Conservation (phyloP, 2,329 filamentous ascomycete species). For the Lithohypha guttulata region DNA sequence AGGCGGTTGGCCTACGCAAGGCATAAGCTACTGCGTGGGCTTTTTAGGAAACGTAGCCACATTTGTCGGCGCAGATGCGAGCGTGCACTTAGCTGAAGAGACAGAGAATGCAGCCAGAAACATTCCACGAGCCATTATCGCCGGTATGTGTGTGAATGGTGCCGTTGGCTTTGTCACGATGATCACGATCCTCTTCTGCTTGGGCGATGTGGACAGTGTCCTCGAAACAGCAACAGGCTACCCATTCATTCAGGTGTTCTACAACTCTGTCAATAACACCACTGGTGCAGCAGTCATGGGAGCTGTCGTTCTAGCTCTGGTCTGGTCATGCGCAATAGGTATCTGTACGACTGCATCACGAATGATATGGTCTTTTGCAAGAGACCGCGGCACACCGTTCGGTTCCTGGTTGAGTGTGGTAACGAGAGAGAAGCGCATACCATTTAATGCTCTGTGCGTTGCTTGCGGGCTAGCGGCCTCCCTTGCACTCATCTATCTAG, state of each 20-base stretch:
- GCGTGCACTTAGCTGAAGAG: constrained; percentile 24
- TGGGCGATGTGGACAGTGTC: constrained; percentile 25
- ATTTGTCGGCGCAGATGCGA: constrained; percentile 20
- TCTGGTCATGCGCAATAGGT: constrained; percentile 22
- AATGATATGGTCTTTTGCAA: constrained; percentile 23
- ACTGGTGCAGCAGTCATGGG: constrained; percentile 23
- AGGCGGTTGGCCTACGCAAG: constrained; percentile 27
- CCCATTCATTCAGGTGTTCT: constrained; percentile 26
- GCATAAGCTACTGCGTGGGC: constrained; percentile 27
- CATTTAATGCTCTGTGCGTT: constrained; percentile 14
- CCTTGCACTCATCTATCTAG: constrained; percentile 23
- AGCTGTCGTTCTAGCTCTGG: constrained; percentile 21
- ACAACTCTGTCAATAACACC: constrained; percentile 19
- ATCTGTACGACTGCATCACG: constrained; percentile 21
- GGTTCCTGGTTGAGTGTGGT: constrained; percentile 24
- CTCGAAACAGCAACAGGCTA: constrained; percentile 25
- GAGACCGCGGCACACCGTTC: constrained; percentile 20
- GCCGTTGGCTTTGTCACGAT: constrained; percentile 29
- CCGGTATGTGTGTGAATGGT: constrained; percentile 24
- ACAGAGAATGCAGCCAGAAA: constrained; percentile 21
- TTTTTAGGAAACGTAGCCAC: constrained; percentile 28
- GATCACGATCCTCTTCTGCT: constrained; percentile 26
- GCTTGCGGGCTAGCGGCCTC: constrained; percentile 15
- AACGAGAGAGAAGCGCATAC: constrained; percentile 13
- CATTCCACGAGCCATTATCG: constrained; percentile 24